phyloP scores from a whole-genome alignment of 345 rosid genomes.

The Raphanus sativus region DNA sequence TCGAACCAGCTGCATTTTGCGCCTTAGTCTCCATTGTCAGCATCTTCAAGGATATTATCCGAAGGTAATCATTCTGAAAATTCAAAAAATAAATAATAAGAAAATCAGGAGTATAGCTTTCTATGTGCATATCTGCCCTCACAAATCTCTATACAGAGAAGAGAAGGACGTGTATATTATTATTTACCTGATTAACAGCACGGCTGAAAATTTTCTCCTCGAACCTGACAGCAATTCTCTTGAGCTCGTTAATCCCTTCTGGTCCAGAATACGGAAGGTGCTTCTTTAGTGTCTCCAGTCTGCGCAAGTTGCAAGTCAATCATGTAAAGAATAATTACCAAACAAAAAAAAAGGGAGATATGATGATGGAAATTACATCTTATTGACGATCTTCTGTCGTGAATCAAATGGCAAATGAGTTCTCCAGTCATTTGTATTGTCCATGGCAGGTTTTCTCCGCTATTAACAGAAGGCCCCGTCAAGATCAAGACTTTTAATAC shows the following conservation, averaged over 20 bases:
- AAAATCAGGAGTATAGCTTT: background rate
- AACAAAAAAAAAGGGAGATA: background rate
- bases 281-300: slow-evolving; percentile 64
- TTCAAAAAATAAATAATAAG: background rate
- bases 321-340: background rate
- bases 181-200: slow-evolving; percentile 62
- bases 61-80: slow-evolving; percentile 73
- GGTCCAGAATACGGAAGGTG: slow-evolving; percentile 68
- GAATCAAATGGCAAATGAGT: background rate
- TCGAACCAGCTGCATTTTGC: slow-evolving; percentile 51
- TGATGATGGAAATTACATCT: background rate
- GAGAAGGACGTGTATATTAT: background rate
- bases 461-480: background rate
- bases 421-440: background rate
- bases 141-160: background rate
- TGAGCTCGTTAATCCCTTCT: slow-evolving; percentile 66
- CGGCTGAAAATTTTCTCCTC: slow-evolving; percentile 73
- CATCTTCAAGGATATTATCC: slow-evolving; percentile 86
- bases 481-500: background rate
- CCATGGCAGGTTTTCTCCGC: background rate
- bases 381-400: background rate
- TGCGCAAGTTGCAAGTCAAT: slow-evolving; percentile 20
- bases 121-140: background rate
- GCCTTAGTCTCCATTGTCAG: slow-evolving; percentile 75
- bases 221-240: slow-evolving; percentile 68